A percentile compares a stretch with the other conserved stretches of the same genome.
phyloP scores from a whole-genome alignment of 2,329 filamentous ascomycete genomes.

The Phialophora tarda region DNA sequence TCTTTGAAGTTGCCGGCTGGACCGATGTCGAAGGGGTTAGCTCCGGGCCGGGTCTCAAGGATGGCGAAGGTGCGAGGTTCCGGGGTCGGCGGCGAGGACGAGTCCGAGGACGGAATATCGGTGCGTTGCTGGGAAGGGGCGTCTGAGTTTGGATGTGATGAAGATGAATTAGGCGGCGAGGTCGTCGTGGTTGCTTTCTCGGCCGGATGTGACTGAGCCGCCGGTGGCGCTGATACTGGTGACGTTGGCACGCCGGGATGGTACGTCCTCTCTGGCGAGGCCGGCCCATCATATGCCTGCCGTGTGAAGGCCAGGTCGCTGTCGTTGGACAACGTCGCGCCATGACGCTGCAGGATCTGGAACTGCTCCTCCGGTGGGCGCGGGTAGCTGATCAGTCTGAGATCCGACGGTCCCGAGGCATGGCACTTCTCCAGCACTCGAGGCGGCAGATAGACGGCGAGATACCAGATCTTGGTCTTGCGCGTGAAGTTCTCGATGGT shows the following conservation, averaged over 20 bases:
- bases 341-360: conserved; percentile 31
- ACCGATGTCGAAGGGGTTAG: conserved; percentile 87
- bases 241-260: neutral
- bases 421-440: conserved; percentile 45
- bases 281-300: neutral
- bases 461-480: conserved; percentile 66
- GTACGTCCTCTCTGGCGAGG: conserved; percentile 22
- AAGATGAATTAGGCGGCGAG: conserved; percentile 4
- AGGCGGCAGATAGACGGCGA: conserved; percentile 74
- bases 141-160: neutral
- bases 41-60: conserved; percentile 71
- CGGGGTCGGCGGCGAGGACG: conserved; percentile 48
- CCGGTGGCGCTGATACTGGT: neutral
- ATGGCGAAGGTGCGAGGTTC: conserved; percentile 74
- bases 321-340: conserved; percentile 23
- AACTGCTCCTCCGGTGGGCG: conserved; percentile 41
- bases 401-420: conserved; percentile 41
- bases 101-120: neutral
- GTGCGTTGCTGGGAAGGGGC: neutral
- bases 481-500: conserved; percentile 79
- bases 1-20: conserved; percentile 72
- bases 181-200: neutral
- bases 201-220: conserved; percentile 1
- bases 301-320: conserved; percentile 22
- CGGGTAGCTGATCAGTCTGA: conserved; percentile 51